Evolutionary conservation across 1,284 basidiomycete genomes (phyloP).

Genomic region (Cryptococcus sp.): DNA sequence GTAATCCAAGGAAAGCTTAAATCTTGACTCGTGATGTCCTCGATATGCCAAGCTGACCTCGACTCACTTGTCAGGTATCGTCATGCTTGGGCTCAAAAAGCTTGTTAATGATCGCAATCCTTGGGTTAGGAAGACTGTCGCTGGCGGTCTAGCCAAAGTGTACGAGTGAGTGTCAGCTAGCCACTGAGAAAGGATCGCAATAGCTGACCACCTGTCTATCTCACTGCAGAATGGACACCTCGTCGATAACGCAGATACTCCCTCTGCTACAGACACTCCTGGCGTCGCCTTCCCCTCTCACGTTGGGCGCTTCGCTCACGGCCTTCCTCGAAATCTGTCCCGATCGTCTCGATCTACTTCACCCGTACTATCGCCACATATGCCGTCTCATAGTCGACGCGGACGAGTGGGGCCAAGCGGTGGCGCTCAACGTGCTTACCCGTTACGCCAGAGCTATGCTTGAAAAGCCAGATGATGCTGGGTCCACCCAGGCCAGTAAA

Average conservation of each 20-base stretch:
- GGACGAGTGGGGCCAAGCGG: conserved; percentile 94
- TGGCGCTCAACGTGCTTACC: conserved; percentile 73
- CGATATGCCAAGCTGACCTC: neutral
- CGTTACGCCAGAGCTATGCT: conserved; percentile 85
- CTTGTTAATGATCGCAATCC: conserved; percentile 87
- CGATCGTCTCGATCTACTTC: conserved; percentile 79
- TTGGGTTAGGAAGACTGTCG: conserved; percentile 89
- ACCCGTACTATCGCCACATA: conserved; percentile 81
- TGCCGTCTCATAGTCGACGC: conserved; percentile 83
- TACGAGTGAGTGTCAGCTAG: conserved; percentile 64
- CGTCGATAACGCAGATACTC: conserved; percentile 71
- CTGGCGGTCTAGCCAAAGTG: conserved; percentile 82
- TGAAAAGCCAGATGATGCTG: conserved; percentile 61
- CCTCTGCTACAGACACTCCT: conserved; percentile 73
- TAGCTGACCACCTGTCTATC: neutral
- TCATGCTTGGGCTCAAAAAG: conserved; percentile 86
- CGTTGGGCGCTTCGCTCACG: conserved; percentile 79
- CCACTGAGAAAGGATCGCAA: neutral
- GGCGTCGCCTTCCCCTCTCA: conserved; percentile 79
- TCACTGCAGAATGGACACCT: conserved; percentile 66
- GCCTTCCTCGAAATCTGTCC: conserved; percentile 85
- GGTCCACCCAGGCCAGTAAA: conserved; percentile 6
- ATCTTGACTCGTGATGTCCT: neutral
- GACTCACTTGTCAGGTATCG: conserved; percentile 59
- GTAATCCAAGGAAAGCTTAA: conserved; percentile 66